These are phyloP conservation scores for Podaxis sp. DNA, from an alignment of 768 basidiomycete genomes.

Conservation along the genomic window DNA sequence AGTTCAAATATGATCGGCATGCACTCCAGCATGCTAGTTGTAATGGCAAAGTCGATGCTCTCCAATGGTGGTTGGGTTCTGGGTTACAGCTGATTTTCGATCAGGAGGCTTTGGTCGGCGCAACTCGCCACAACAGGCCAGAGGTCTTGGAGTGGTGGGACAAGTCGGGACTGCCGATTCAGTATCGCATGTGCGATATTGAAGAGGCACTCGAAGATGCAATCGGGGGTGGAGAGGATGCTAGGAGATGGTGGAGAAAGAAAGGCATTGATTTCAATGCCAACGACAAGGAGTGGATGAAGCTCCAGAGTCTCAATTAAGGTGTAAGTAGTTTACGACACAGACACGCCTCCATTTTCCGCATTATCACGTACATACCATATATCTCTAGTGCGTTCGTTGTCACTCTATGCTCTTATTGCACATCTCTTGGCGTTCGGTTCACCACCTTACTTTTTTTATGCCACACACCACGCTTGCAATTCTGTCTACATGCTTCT, in stretches of 20 bases:
- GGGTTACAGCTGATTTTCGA: slow-evolving; percentile 79
- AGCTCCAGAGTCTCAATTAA: slow-evolving; percentile 73
- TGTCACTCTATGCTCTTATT: not conserved
- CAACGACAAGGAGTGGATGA: slow-evolving; percentile 87
- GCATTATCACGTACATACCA: slow-evolving; percentile 1
- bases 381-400: not conserved
- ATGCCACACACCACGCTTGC: not conserved
- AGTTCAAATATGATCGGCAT: slow-evolving; percentile 75
- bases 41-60: slow-evolving; percentile 75
- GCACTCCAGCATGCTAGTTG: slow-evolving; percentile 79
- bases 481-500: not conserved
- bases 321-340: not conserved
- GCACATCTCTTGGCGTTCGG: not conserved
- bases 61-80: slow-evolving; percentile 83
- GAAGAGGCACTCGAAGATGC: slow-evolving; percentile 91
- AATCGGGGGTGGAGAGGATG: slow-evolving; percentile 74
- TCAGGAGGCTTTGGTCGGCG: slow-evolving; percentile 74
- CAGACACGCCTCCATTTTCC: slow-evolving; percentile 16
- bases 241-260: slow-evolving; percentile 76
- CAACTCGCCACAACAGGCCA: slow-evolving; percentile 78
- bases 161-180: slow-evolving; percentile 71
- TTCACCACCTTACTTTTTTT: not conserved
- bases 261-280: slow-evolving; percentile 85
- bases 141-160: slow-evolving; percentile 91
- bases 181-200: slow-evolving; percentile 89